Conservation (phyloP, 2,329 filamentous ascomycete genomes). For the Rutstroemia sp. region DNA sequence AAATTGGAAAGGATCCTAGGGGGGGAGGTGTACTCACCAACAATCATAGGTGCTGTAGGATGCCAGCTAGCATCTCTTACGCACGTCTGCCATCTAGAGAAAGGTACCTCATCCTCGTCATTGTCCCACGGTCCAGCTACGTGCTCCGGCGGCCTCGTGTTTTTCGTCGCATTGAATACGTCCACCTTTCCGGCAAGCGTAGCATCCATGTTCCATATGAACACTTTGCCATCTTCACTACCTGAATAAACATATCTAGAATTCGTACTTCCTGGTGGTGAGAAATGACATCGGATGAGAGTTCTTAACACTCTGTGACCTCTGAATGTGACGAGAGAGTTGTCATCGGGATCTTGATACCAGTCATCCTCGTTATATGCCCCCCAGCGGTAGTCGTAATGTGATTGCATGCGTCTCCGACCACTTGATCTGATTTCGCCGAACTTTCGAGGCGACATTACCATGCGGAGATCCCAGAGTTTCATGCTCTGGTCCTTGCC, state of each 20-base stretch:
- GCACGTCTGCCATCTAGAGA: conserved; percentile 52
- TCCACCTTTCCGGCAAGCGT: conserved; percentile 73
- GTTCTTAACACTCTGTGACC: conserved; percentile 86
- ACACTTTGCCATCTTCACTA: conserved; percentile 81
- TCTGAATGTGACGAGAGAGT: conserved; percentile 86
- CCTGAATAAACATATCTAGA: conserved; percentile 91
- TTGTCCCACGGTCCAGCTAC: conserved; percentile 14
- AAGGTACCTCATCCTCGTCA: conserved; percentile 19
- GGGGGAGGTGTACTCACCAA: conserved; percentile 14
- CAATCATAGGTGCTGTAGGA: conserved; percentile 60
- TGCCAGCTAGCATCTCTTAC: conserved; percentile 69
- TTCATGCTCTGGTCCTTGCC: conserved; percentile 97
- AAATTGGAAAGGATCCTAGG: neutral
- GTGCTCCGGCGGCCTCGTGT: conserved; percentile 43
- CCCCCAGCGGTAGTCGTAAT: conserved; percentile 70
- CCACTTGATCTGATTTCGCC: conserved; percentile 47
- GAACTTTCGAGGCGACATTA: conserved; percentile 65
- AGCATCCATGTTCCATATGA: conserved; percentile 89
- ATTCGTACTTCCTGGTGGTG: conserved; percentile 76
- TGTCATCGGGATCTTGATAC: conserved; percentile 74
- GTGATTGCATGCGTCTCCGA: conserved; percentile 41
- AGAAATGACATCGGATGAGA: conserved; percentile 92
- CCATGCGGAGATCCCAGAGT: conserved; percentile 89
- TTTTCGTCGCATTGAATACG: conserved; percentile 62
- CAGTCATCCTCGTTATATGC: conserved; percentile 58